Conservation (phyloP, 1,284 basidiomycete genomes). For the Ceratobasidium sp. region DNA sequence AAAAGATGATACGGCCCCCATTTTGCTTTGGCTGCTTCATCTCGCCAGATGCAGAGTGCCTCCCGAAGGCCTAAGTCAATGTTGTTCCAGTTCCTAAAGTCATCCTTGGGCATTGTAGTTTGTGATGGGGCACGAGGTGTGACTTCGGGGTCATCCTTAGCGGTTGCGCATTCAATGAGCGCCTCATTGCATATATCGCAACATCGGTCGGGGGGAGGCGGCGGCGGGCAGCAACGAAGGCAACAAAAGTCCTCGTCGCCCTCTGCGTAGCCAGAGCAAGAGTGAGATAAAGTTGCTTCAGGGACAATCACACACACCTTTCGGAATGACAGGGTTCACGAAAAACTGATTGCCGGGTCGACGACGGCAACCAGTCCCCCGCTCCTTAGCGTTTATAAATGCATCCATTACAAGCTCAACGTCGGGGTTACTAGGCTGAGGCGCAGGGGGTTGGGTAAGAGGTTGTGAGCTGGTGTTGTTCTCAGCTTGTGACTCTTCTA, state of each 20-base stretch:
- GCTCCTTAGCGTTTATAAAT: conserved; percentile 1
- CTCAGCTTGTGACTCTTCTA: no score
- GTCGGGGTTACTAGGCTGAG: no score
- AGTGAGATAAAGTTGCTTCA: no score
- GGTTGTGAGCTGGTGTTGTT: no score
- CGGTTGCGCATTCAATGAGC: neutral
- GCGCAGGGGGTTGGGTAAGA: no score
- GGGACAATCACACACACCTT: neutral
- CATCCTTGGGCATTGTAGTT: neutral
- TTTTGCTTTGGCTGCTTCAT: neutral
- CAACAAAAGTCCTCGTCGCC: conserved; percentile 13
- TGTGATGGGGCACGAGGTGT: neutral
- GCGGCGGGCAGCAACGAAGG: conserved; percentile 12
- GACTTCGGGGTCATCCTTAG: neutral
- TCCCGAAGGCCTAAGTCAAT: neutral
- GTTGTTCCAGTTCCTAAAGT: neutral
- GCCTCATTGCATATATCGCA: conserved; percentile 19
- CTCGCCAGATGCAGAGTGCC: conserved; percentile 1
- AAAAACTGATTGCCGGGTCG: neutral
- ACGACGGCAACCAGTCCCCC: neutral
- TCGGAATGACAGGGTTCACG: conserved; percentile 5
- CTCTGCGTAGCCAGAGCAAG: neutral
- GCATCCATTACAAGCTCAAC: conserved; percentile 8
- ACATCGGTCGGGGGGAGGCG: conserved; percentile 12
- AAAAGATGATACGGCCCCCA: conserved; percentile 4